These are phyloP conservation scores for Cutaneotrichosporon cutaneum DNA, from an alignment of 1,284 basidiomycete genomes.

Conservation along the genomic window DNA sequence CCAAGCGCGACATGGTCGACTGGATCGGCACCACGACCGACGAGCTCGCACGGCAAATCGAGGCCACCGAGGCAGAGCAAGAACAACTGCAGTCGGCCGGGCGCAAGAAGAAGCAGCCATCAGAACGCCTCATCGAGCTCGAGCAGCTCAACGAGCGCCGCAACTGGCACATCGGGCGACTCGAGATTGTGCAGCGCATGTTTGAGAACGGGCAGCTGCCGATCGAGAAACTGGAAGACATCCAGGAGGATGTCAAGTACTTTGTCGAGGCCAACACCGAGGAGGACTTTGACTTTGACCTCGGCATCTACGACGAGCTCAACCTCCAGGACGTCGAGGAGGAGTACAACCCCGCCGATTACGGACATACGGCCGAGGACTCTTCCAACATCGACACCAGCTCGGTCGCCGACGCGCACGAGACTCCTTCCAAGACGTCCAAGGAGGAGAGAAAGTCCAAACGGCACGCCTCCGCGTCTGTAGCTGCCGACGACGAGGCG, in stretches of 20 bases:
- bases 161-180: constrained; percentile 89
- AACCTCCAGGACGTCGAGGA: constrained; percentile 86
- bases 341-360: constrained; percentile 70
- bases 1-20: constrained; percentile 83
- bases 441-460: constrained; percentile 42
- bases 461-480: neutral
- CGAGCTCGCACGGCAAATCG: constrained; percentile 88
- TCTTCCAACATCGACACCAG: constrained; percentile 56
- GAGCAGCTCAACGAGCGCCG: constrained; percentile 90
- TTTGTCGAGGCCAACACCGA: constrained; percentile 96
- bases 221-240: constrained; percentile 72
- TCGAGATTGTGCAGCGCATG: constrained; percentile 90
- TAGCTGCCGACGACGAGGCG: constrained; percentile 16
- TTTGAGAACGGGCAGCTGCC: constrained; percentile 90
- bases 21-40: constrained; percentile 89
- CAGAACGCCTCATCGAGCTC: constrained; percentile 72
- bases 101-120: constrained; percentile 71
- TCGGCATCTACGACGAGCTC: constrained; percentile 97
- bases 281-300: constrained; percentile 96
- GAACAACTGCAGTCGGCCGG: constrained; percentile 65
- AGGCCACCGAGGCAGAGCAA: constrained; percentile 91
- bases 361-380: constrained; percentile 66
- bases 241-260: constrained; percentile 95
- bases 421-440: constrained; percentile 44
- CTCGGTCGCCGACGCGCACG: constrained; percentile 51